Base-by-base conservation (phyloP, 1,284 basidiomycete species). In the Hypsizygus ulmarius region DNA sequence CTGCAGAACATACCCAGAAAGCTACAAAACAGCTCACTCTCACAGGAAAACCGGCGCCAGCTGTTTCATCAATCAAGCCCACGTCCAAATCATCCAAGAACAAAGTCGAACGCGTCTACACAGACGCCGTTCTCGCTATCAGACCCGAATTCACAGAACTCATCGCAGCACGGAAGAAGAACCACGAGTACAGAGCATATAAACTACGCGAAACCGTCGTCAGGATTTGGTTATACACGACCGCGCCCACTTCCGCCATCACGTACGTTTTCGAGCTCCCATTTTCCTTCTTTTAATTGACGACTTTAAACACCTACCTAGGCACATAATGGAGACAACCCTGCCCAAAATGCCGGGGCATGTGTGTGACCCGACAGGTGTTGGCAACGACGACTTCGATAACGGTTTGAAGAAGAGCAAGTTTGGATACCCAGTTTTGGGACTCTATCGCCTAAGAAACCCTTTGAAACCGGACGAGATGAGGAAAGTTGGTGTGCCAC, bases 381-480 rank as follows among this genome's bases (percentile, higher is more conserved):
- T 67, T 6, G 66, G 66, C 18, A 69, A 68, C 48, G 64, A 63
- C 46, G 65, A 65, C 37, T 69, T 69, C 47, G 64, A 69, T 48
- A 49, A 53, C 6, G 62, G 63, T 5, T 45, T 55, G 35, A 62
- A 60, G 47, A 19, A 57, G 42, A 58, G 57, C 3, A 63, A 62
- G 41, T 66, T 59, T 46, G 66, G 62, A 25, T 68, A 69, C 53
- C 64, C 65, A 9, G 59, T 67, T 21, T 44, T 55, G 7, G 64
- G 56, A 29, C 53, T 68, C 3, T 63, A 59, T 38, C 52, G 55
- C 39, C 60, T 68, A 10, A 50, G 49, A 33, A 45, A 45, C 18
- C 64, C 66, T 7, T 14, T 67, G 6, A 54, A 37, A 5, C 40
- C 53, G 10, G 25, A 56, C 2, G 55, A 58, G 35, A 54, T 69